Base-by-base conservation (phyloP, 2,329 filamentous ascomycete genomes). In the Fusarium goolgardi region DNA sequence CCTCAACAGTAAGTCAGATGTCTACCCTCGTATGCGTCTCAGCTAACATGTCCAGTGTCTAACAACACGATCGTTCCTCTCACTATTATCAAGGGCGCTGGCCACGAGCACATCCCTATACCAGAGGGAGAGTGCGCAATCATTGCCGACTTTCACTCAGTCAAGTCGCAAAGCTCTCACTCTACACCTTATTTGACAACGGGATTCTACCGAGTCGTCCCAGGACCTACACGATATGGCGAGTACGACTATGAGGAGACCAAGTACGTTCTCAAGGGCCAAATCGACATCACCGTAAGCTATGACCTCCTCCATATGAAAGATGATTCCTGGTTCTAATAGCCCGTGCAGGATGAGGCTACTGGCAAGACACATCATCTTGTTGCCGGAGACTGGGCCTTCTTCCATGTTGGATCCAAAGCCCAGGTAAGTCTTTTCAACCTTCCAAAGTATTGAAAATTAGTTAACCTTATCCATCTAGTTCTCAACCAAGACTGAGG, bases 61-160 rank as follows among this genome's bases (percentile, higher is more conserved):
- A 54, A 55, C 32, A 67, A 65, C 40, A 67, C 65, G 40, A 64
- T 68, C 18, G 64, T 67, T 49, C 65, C 65, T 67, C 63, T 67
- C 8, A 67, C 65, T 5, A 65, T 67, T 3, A 67, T 67, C 41
- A 67, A 67, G 59, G 65, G 65, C 11, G 65, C 65, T 8, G 65
- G 65, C 50, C 65, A 67, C 3, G 65, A 67, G 41, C 54, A 64
- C 16, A 67, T 67, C n/a, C 49, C 53, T 7, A 67, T 67, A 1
- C 65, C 65, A 0, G 59, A 67, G 25, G 65, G 65, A 5, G 59
- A 67, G 21, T 52, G 45, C 12, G 65, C 65, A 3, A 49, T 68
- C 11, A 54, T 67, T 18, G 65, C 65, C 37, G 65, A 67, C 20
- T 67, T 67, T 4, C 65, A 67, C 32, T 64, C 65, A 1, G 52